Percentiles rank a stretch among this genome's conserved stretches.
Conservation (phyloP, 2,329 filamentous ascomycete genomes). For the Gnomoniopsis smithogilvyi region DNA sequence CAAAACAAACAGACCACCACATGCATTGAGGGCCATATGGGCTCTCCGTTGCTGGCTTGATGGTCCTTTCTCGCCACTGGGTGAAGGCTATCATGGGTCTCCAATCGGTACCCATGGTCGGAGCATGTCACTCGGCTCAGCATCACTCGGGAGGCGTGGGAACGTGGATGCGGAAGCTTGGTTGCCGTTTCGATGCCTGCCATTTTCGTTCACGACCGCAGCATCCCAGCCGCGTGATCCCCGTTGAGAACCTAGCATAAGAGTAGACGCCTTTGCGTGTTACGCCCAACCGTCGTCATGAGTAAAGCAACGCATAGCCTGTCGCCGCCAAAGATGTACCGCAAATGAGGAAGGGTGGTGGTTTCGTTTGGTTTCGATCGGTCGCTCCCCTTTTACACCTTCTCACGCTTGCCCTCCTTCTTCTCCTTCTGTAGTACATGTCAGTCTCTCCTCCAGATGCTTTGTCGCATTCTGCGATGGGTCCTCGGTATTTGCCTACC, state of each 20-base stretch:
- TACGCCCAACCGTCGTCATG: constrained; percentile 16
- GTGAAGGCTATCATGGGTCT: neutral
- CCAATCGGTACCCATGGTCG: neutral
- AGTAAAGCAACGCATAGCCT: constrained; percentile 3
- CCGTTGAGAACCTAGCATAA: constrained; percentile 14
- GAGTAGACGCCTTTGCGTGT: constrained; percentile 14
- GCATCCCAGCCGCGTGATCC: constrained; percentile 12
- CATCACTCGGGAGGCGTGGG: neutral
- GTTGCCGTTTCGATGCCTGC: constrained; percentile 17
- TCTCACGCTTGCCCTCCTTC: constrained; percentile 91
- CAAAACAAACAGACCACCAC: neutral
- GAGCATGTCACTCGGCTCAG: constrained; percentile 15
- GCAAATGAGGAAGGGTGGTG: constrained; percentile 9
- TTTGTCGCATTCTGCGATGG: constrained; percentile 38
- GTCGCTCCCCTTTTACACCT: constrained; percentile 55
- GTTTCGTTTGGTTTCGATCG: constrained; percentile 21
- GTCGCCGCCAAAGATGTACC: constrained; percentile 13
- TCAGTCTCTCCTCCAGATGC: constrained; percentile 8
- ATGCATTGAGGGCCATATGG: neutral
- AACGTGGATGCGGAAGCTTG: neutral
- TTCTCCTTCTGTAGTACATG: constrained; percentile 76
- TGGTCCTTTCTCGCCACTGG: neutral
- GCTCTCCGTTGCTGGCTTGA: neutral
- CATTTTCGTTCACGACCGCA: constrained; percentile 14
- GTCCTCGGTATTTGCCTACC: constrained; percentile 43